Evolutionary conservation across 805 yeast genomes (phyloP), one percentile per base, ranked within the genome.

Genomic region (Diddensiella santjacobensis): DNA sequence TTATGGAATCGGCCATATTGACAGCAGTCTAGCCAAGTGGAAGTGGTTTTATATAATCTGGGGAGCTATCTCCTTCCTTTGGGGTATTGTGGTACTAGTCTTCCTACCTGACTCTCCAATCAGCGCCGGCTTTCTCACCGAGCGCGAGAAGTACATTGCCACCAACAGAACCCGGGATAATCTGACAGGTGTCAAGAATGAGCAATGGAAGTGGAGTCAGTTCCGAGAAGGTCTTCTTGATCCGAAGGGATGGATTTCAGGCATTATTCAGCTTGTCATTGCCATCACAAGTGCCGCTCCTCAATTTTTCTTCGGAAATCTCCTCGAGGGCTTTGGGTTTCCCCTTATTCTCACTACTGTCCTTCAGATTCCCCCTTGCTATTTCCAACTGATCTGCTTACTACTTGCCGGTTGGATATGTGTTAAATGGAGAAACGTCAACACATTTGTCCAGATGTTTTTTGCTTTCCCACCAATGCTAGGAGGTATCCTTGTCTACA

Each of bases 21-120:
- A 60, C 54, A 54, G 3, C 61, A 58, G 13, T 68, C 63, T 52
- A 24, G 60, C 3, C 43, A 68, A 29, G 58, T 59, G 3, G 44
- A 71, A 77, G 48, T 87, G 84, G 45, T 74, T 79, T n/a, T 75
- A 73, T 64, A 71, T 81, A 23, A 73, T 80, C 45, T 71, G 76
- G 47, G 87, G 85, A 41, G 74, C 78, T 11, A 58, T 77, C 36
- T 77, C 85, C 0, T 64, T 79, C 19, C 29, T 73, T 13, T 52
- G 70, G 36, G 65, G 63, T 1, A 26, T 61, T 26, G 39, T 54
- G 2, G 35, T 47, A 15, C 24, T 49, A n/a, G 48, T 48, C 22
- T 19, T 42, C 37, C 36, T 54, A 22, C 56, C 54, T 2, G 52
- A 53, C 43, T 51, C 54, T 5, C 56, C 56, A 3, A 37, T 29